These are phyloP conservation scores for Tetratostichococcus sp. DNA, from an alignment of 139 green algal genomes.

Conservation along the genomic window DNA sequence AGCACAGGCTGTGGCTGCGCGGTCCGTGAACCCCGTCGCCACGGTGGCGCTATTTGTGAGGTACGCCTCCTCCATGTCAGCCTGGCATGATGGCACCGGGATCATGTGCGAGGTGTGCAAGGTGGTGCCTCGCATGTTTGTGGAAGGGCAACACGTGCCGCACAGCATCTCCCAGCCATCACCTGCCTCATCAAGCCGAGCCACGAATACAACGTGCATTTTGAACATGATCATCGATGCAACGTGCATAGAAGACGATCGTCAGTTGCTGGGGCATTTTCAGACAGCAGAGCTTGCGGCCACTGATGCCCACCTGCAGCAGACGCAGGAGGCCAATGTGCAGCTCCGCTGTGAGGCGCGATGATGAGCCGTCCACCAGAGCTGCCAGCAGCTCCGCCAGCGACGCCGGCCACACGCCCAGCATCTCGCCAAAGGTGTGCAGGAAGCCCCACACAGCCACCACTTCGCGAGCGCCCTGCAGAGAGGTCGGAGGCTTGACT, in stretches of 20 bases:
- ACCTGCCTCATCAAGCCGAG: no score
- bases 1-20: conserved; percentile 38
- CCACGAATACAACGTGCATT: no score
- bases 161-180: no score
- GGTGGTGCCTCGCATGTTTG: no score
- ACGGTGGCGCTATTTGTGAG: conserved; percentile 13
- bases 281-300: no score
- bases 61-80: conserved; percentile 76
- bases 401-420: conserved; percentile 53
- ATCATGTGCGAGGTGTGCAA: no score
- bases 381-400: conserved; percentile 55
- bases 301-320: conserved; percentile 27
- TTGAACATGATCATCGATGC: no score
- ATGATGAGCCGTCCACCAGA: conserved; percentile 43
- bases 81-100: conserved; percentile 25
- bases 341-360: conserved; percentile 53
- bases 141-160: no score
- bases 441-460: conserved; percentile 73
- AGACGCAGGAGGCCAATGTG: conserved; percentile 70
- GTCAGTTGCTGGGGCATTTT: no score
- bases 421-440: conserved; percentile 56
- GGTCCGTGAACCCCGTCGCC: conserved; percentile 47
- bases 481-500: no score
- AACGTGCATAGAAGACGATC: no score
- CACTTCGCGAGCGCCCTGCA: conserved; percentile 30